Percentiles rank a stretch among this genome's conserved stretches.
These are phyloP conservation scores for Rosa multiflora DNA, from an alignment of 306 rosid genomes.

Conservation along the genomic window DNA sequence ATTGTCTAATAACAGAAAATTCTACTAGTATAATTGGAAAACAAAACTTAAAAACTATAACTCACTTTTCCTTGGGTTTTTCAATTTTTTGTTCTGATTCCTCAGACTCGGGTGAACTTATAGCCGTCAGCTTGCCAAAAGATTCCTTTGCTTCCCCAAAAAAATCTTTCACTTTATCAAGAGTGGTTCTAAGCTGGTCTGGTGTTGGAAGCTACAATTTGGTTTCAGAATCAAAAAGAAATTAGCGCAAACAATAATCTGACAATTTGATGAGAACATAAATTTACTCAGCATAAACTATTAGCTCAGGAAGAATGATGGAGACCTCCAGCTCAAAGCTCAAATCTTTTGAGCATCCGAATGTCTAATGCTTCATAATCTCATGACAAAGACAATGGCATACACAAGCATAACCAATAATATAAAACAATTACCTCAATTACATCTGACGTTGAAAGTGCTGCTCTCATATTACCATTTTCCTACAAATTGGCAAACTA, in stretches of 20 bases:
- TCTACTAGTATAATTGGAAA: not conserved
- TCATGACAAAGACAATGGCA: not conserved
- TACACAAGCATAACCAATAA: not conserved
- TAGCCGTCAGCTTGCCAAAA: conserved; percentile 67
- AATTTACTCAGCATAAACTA: not conserved
- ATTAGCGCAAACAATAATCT: not conserved
- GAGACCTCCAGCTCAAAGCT: not conserved
- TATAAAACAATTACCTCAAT: conserved; percentile 58
- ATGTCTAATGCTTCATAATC: not conserved
- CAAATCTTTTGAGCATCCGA: not conserved
- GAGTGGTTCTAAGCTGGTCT: conserved; percentile 74
- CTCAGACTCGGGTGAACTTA: conserved; percentile 38
- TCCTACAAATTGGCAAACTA: conserved; percentile 46
- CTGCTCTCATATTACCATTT: conserved; percentile 70
- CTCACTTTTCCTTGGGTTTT: conserved; percentile 64
- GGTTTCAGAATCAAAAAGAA: conserved; percentile 23
- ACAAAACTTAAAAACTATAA: conserved; percentile 11
- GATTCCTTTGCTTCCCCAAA: conserved; percentile 88
- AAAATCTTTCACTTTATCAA: conserved; percentile 84
- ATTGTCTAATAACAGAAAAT: conserved; percentile 12
- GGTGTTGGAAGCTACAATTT: conserved; percentile 75
- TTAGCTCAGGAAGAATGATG: not conserved
- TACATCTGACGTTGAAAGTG: conserved; percentile 69
- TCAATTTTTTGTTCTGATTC: conserved; percentile 41
- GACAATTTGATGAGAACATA: not conserved